Percentiles rank a stretch among this genome's conserved stretches.
Conservation (phyloP, 139 green algal genomes). For the Asterochloris sp. region DNA sequence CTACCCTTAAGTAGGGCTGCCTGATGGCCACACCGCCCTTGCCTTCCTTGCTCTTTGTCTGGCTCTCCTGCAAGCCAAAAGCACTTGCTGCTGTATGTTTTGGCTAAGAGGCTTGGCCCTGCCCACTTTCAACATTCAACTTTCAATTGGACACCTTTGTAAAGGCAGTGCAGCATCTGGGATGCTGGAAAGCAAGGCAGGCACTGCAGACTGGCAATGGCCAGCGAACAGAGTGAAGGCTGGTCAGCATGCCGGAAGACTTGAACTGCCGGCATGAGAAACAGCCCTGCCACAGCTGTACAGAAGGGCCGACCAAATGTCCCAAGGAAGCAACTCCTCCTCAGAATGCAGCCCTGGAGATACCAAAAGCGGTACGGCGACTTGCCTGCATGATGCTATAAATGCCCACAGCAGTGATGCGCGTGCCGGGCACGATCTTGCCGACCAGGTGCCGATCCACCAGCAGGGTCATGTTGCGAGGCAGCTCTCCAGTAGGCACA, state of each 20-base stretch:
- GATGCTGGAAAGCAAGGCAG: no score
- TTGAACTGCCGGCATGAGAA: no score
- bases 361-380: not conserved
- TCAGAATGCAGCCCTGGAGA: no score
- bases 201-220: no score
- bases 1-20: conserved; percentile 94
- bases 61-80: not conserved
- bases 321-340: no score
- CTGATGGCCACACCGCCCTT: conserved; percentile 61
- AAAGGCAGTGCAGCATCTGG: no score
- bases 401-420: conserved; percentile 91
- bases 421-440: conserved; percentile 79
- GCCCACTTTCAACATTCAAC: not conserved
- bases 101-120: not conserved
- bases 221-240: no score
- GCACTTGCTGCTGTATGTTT: conserved; percentile 7
- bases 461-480: conserved; percentile 77
- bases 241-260: no score
- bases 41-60: conserved; percentile 45
- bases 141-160: no score
- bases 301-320: no score
- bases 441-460: conserved; percentile 84
- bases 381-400: conserved; percentile 80
- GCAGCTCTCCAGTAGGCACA: conserved; percentile 93
- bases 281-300: no score